These are phyloP conservation scores for Pichia rugopelliculosa DNA, from an alignment of 805 yeast genomes.

Conservation along the genomic window DNA sequence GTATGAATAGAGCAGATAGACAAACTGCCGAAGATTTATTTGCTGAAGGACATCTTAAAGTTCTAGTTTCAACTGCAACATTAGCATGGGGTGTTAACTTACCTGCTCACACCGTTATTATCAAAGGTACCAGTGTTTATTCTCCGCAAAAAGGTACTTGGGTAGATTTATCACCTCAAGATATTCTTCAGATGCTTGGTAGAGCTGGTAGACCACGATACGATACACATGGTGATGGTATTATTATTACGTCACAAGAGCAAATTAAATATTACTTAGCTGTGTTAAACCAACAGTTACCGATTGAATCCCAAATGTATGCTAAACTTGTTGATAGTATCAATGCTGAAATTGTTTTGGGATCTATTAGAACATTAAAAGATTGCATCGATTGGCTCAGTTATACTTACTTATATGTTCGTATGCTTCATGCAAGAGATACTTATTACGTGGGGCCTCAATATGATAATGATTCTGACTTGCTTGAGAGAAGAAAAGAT, in stretches of 20 bases:
- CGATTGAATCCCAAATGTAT: slow-evolving; percentile 85
- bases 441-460: slow-evolving; percentile 71
- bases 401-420: slow-evolving; percentile 66
- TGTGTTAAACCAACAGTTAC: slow-evolving; percentile 81
- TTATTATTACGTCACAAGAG: slow-evolving; percentile 79
- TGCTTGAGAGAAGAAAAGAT: slow-evolving; percentile 53
- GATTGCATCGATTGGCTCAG: slow-evolving; percentile 81
- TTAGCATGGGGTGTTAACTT: slow-evolving; percentile 96
- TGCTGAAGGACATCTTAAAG: slow-evolving; percentile 80
- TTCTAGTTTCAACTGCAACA: slow-evolving; percentile 85
- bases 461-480: slow-evolving; percentile 41
- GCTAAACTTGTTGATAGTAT: slow-evolving; percentile 61
- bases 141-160: slow-evolving; percentile 86
- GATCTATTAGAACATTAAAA: slow-evolving; percentile 48
- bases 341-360: slow-evolving; percentile 82
- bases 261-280: slow-evolving; percentile 87
- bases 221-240: slow-evolving; percentile 89
- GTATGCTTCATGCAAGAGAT: slow-evolving; percentile 69
- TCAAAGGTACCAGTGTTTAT: slow-evolving; percentile 89
- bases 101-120: slow-evolving; percentile 91
- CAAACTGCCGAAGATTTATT: slow-evolving; percentile 75
- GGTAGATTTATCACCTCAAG: slow-evolving; percentile 92
- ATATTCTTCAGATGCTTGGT: slow-evolving; percentile 94
- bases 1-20: slow-evolving; percentile 66
- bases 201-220: slow-evolving; percentile 96